These are phyloP conservation scores for Crassisporium funariophilum DNA, from an alignment of 768 basidiomycete genomes.

Conservation along the genomic window DNA sequence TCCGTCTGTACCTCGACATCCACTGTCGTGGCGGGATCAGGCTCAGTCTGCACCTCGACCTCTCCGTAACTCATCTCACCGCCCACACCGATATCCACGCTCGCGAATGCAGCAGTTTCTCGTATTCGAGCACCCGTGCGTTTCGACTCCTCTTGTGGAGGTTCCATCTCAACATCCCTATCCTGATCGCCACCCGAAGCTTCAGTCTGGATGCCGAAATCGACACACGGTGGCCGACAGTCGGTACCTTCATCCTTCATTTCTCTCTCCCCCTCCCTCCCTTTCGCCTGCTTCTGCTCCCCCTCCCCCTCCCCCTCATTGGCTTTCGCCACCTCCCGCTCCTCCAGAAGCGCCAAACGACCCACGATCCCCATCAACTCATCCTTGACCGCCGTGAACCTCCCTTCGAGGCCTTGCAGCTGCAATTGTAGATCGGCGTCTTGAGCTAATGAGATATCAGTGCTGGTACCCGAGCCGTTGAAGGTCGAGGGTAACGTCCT, in stretches of 20 bases:
- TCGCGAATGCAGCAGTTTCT: no score
- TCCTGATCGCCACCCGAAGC: not conserved
- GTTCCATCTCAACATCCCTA: conserved; percentile 12
- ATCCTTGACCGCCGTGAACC: conserved; percentile 15
- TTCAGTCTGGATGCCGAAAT: not conserved
- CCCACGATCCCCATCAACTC: conserved; percentile 15
- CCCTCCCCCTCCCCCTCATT: not conserved
- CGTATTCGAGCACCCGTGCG: no score
- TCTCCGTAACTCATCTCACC: conserved; percentile 1
- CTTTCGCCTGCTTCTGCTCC: not conserved
- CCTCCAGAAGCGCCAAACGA: conserved; percentile 15
- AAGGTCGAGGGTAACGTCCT: conserved; percentile 1
- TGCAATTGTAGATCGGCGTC: no score
- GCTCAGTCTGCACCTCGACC: conserved; percentile 10
- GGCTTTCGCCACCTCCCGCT: not conserved
- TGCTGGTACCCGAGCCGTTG: no score
- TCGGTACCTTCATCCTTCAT: not conserved
- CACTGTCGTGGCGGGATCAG: no score
- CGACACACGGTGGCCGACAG: not conserved
- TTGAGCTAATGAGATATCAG: no score
- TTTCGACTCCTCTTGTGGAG: no score
- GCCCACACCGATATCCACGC: not conserved
- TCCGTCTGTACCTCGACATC: not conserved
- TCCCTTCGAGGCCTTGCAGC: conserved; percentile 16
- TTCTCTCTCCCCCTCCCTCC: not conserved